Percentiles rank a stretch among this genome's conserved stretches.
These are phyloP conservation scores for Penicillium angulare DNA, from an alignment of 495 filamentous ascomycete genomes.

Conservation along the genomic window DNA sequence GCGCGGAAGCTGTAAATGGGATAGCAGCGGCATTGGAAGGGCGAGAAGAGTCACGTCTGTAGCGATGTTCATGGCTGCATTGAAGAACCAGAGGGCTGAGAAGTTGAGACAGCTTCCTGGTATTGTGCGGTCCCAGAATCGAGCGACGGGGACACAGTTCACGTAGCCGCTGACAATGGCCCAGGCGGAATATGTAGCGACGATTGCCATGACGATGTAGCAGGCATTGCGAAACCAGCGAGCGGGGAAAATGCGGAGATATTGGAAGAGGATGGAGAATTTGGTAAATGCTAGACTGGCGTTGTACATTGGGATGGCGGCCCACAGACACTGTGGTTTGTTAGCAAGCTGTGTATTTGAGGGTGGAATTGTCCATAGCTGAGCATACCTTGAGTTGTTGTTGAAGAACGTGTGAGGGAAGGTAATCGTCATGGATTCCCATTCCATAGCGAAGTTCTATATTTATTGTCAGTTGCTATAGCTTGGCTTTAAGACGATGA, in stretches of 20 bases:
- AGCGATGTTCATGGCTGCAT: slow-evolving; percentile 53
- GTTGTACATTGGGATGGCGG: slow-evolving; percentile 42
- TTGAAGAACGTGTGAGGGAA: slow-evolving; percentile 18
- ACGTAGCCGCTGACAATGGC: slow-evolving; percentile 44
- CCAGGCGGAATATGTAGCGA: slow-evolving; percentile 37
- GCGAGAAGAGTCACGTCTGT: slow-evolving; percentile 56
- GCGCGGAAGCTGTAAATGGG: slow-evolving; percentile 46
- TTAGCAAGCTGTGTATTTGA: background rate
- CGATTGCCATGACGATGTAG: slow-evolving; percentile 33
- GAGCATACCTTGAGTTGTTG: slow-evolving; percentile 32
- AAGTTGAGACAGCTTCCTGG: slow-evolving; percentile 52
- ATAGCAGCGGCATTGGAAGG: slow-evolving; percentile 56
- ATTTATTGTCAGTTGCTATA: background rate
- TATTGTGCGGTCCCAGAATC: slow-evolving; percentile 51
- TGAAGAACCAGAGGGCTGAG: slow-evolving; percentile 48
- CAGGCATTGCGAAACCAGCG: slow-evolving; percentile 32
- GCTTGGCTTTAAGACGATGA: background rate
- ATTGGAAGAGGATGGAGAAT: slow-evolving; percentile 49
- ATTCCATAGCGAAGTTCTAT: slow-evolving; percentile 35
- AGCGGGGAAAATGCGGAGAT: slow-evolving; percentile 45
- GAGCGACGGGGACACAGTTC: slow-evolving; percentile 53
- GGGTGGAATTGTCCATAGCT: background rate
- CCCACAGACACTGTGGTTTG: slow-evolving; percentile 33
- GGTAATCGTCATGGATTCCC: slow-evolving; percentile 21
- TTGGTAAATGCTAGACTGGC: slow-evolving; percentile 41